Conservation (phyloP, 2,329 filamentous ascomycete species). For the Tolypocladium nubicola region DNA sequence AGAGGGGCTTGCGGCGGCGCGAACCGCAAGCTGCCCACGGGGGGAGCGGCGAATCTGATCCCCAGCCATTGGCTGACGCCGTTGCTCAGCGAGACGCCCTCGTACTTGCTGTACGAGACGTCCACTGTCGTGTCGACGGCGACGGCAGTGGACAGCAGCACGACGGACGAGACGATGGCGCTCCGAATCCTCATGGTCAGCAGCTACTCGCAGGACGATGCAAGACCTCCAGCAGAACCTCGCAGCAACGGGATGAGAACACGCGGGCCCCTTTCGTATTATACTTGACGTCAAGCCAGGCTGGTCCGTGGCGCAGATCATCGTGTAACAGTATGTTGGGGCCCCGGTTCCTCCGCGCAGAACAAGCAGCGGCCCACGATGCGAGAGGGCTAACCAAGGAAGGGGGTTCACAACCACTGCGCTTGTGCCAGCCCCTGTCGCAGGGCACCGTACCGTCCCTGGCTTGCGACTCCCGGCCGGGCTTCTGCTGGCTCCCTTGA, state of each 20-base stretch:
- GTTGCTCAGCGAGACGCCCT: slow-evolving; percentile 40
- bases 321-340: neutral
- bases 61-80: slow-evolving; percentile 64
- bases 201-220: neutral
- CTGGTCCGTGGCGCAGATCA: neutral
- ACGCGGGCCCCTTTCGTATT: neutral
- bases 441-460: neutral
- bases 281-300: neutral
- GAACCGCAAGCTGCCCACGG: slow-evolving; percentile 56
- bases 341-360: neutral
- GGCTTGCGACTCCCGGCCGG: neutral
- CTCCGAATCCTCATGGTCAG: neutral
- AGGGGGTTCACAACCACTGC: neutral
- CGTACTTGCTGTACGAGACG: slow-evolving; percentile 57
- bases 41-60: slow-evolving; percentile 63
- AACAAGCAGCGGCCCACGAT: neutral
- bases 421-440: neutral
- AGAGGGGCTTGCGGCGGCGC: slow-evolving; percentile 54
- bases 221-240: no score
- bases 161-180: neutral
- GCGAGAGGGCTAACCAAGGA: neutral
- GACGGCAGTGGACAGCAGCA: slow-evolving; percentile 3
- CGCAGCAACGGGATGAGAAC: neutral
- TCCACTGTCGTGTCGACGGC: slow-evolving; percentile 33
- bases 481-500: neutral